Evolutionary conservation across 495 filamentous ascomycete genomes (phyloP).

Genomic region (Penicillium paradoxum): DNA sequence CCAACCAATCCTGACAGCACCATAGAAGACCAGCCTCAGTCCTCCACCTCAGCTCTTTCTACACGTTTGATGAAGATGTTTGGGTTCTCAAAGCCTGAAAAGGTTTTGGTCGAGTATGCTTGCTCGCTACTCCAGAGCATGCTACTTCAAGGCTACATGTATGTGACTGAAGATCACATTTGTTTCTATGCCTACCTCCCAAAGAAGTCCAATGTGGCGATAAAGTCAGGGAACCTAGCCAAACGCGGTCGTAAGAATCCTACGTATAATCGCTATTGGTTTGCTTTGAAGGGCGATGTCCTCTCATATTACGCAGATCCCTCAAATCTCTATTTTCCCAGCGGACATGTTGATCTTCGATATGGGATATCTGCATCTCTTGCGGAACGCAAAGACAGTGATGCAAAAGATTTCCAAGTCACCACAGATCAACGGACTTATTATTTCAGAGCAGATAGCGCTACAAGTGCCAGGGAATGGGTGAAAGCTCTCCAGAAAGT

Average conservation of each 20-base stretch:
- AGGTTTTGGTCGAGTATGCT: constrained; percentile 86
- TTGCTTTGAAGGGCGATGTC: constrained; percentile 90
- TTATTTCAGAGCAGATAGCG: constrained; percentile 85
- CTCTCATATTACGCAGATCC: constrained; percentile 87
- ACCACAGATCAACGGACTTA: constrained; percentile 79
- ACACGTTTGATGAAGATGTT: constrained; percentile 83
- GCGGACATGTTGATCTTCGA: constrained; percentile 84
- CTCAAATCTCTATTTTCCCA: constrained; percentile 84
- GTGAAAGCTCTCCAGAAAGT: constrained; percentile 90
- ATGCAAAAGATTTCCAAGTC: constrained; percentile 70
- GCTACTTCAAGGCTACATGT: constrained; percentile 91
- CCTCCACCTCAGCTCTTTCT: constrained; percentile 48
- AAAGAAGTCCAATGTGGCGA: constrained; percentile 72
- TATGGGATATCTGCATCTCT: constrained; percentile 85
- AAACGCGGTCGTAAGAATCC: constrained; percentile 90
- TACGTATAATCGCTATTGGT: constrained; percentile 92
- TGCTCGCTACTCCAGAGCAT: constrained; percentile 93
- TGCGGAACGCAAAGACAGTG: constrained; percentile 53
- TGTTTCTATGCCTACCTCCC: constrained; percentile 97
- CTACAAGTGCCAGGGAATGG: constrained; percentile 91
- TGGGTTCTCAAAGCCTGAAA: constrained; percentile 73
- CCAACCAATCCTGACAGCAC: constrained; percentile 16
- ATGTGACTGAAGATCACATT: constrained; percentile 88
- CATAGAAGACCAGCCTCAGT: constrained; percentile 20
- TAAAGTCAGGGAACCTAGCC: constrained; percentile 82